Base-by-base conservation (phyloP, 345 rosid genomes). In the Populus simonii region DNA sequence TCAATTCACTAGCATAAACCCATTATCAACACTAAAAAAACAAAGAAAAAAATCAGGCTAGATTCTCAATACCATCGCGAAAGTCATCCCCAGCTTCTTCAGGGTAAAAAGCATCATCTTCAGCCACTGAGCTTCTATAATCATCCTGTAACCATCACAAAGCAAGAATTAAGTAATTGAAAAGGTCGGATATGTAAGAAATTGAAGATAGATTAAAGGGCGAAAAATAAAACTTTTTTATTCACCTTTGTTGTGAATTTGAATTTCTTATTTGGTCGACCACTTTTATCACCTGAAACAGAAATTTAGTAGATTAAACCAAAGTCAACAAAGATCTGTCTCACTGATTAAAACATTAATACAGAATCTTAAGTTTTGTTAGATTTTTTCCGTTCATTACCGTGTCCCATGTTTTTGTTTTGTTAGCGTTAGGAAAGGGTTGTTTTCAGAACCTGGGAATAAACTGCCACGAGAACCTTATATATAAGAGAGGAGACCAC, bases 1-100 rank as follows among this genome's bases (percentile, higher is more conserved):
- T 43, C 15, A 59, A 74, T 65, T 71, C 71, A 71, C 45, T 38
- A 31, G 53, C 13, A 68, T 5, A 23, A 38, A 61, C 27, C 38
- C 35, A 35, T 51, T 8, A 70, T 36, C 12, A 31, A 25, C 2
- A 29, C 1, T 33, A 33, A 33, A 11, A 59, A 73, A n/a, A 13
- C 1, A 23, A 25, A 6, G 29, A 38, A 55, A 6, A 38, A 10
- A 68, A 20, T 71, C 36, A 13, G 16, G 71, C 4, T 61, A 10
- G 10, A 29, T 8, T 57, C 38, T 20, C 6, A 17, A 79, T 84
- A 94, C 98, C 97, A 73, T 89, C 91, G 15, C 86, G 94, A 85
- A 78, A 74, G 80, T 89, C 94, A 9, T 88, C 99, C 67, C 89
- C 94, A 17, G 74, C 82, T 76, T 86, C 97, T 15, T 90, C 93